Evolutionary conservation across 179 eudicot species (phyloP).

Genomic region (Amaranthus tricolor): DNA sequence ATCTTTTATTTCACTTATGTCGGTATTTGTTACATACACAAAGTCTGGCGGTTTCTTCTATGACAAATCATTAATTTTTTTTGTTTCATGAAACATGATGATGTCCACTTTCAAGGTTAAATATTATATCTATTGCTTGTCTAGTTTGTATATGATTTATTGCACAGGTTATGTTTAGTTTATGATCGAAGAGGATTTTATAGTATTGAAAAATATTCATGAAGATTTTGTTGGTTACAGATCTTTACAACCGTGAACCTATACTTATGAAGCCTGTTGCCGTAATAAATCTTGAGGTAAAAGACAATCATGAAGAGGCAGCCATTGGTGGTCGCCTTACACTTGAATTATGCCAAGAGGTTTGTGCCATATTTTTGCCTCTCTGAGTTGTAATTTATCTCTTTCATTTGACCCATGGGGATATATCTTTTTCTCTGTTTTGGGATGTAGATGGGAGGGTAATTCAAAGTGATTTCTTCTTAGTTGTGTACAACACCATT

Average conservation of each 20-base stretch:
- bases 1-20: neutral
- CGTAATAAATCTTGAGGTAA: constrained; percentile 83
- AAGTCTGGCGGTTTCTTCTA: neutral
- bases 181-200: neutral
- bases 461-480: neutral
- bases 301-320: constrained; percentile 98
- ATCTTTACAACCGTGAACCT: constrained; percentile 76
- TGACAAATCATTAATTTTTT: neutral
- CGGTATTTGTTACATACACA: neutral
- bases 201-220: neutral
- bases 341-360: constrained; percentile 83
- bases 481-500: neutral
- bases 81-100: neutral
- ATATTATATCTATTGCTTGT: neutral
- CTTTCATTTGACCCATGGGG: neutral
- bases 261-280: constrained; percentile 74
- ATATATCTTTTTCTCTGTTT: neutral
- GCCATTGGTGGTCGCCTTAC: constrained; percentile 87
- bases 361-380: constrained; percentile 15
- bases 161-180: neutral
- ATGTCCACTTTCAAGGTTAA: neutral
- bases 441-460: too few species aligned
- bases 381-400: neutral
- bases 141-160: neutral
- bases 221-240: constrained; percentile 35